Conservation (phyloP, 177 flowering plant species). For the Vitis hybrid region DNA sequence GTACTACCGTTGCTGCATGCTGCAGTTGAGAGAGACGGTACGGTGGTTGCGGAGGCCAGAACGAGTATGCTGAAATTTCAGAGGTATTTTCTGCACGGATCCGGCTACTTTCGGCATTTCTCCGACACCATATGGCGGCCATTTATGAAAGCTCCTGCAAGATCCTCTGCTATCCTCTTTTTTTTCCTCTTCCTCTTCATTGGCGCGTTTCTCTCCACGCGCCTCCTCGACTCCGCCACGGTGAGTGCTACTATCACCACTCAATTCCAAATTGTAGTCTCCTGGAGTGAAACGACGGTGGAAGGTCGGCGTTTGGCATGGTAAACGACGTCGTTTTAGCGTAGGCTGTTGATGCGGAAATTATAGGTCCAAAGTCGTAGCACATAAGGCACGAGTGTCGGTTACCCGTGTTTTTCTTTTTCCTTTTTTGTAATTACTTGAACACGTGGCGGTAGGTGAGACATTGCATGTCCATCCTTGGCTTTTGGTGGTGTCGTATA, state of each 20-base stretch:
- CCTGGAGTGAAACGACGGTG: neutral
- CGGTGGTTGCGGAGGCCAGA: no score
- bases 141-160: constrained; percentile 17
- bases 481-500: no score
- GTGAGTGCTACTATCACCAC: constrained; percentile 18
- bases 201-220: constrained; percentile 51
- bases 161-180: constrained; percentile 25
- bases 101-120: constrained; percentile 6
- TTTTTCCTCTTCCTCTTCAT: constrained; percentile 28
- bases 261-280: neutral
- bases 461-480: no score
- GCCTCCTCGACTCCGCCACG: constrained; percentile 29
- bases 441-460: no score
- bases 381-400: no score
- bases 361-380: no score
- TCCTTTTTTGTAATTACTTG: no score
- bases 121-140: constrained; percentile 30
- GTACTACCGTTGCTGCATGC: no score
- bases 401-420: no score
- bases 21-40: no score
- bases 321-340: neutral
- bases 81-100: constrained; percentile 2
- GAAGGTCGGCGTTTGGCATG: neutral
- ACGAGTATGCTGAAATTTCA: neutral
- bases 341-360: no score